phyloP scores from a whole-genome alignment of 1,139 yeast genomes.

The Scheffersomyces parashehatae region DNA sequence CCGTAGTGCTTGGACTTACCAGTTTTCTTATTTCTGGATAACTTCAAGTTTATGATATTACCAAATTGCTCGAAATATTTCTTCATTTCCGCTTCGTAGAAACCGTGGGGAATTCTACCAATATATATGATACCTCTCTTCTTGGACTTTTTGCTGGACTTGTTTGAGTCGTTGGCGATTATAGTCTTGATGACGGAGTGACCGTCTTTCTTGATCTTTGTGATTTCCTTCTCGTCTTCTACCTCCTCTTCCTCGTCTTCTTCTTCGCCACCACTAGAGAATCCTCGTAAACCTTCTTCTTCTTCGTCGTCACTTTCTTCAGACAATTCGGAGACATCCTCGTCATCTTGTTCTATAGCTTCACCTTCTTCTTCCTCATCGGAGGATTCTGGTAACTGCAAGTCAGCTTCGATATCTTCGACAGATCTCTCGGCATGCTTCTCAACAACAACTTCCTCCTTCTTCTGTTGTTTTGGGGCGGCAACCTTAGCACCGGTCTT shows the following conservation, averaged over 20 bases:
- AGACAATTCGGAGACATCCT: conserved; percentile 14
- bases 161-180: conserved; percentile 22
- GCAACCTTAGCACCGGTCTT: conserved; percentile 4
- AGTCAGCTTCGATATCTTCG: conserved; percentile 31
- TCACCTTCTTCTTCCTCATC: conserved; percentile 25
- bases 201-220: conserved; percentile 12
- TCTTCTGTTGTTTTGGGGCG: background rate
- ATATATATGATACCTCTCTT: conserved; percentile 74
- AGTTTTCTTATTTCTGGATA: conserved; percentile 86
- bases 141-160: conserved; percentile 20
- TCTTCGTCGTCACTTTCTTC: conserved; percentile 20
- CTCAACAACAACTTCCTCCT: conserved; percentile 3
- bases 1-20: conserved; percentile 95
- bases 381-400: conserved; percentile 29
- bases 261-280: conserved; percentile 13
- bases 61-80: conserved; percentile 91
- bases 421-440: conserved; percentile 19
- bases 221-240: conserved; percentile 12
- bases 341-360: conserved; percentile 17
- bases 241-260: conserved; percentile 22
- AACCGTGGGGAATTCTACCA: conserved; percentile 91
- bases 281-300: conserved; percentile 6
- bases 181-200: conserved; percentile 18
- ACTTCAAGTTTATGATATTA: conserved; percentile 67
- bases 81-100: conserved; percentile 79